Evolutionary conservation across 306 rosid genomes (phyloP).

Genomic region (Cucurbita maxima): DNA sequence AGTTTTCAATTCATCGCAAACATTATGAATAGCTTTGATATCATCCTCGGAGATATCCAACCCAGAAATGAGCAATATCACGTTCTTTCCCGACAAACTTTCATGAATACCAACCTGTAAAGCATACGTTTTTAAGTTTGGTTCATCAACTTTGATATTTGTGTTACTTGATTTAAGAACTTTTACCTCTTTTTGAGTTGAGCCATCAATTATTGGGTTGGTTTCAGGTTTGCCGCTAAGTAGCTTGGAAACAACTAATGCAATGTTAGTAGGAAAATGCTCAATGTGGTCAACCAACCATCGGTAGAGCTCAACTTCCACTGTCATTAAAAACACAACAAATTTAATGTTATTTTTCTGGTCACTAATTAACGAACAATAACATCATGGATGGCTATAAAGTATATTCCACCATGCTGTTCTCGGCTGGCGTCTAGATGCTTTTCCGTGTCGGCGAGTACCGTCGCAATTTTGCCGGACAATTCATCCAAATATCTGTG

Average conservation of each 20-base stretch:
- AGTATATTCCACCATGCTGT: no score
- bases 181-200: slow-evolving; percentile 19
- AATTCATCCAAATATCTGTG: not conserved
- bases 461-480: not conserved
- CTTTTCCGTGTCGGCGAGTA: not conserved
- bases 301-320: not conserved
- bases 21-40: slow-evolving; percentile 1
- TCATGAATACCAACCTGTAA: slow-evolving; percentile 5
- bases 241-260: not conserved
- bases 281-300: not conserved
- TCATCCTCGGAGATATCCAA: slow-evolving; percentile 23
- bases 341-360: not conserved
- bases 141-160: no score
- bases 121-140: not conserved
- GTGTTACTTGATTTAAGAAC: no score
- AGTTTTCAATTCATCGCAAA: slow-evolving; percentile 19
- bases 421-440: not conserved
- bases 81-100: slow-evolving; percentile 12
- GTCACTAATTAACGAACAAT: not conserved
- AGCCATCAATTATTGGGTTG: slow-evolving; percentile 30
- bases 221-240: slow-evolving; percentile 1
- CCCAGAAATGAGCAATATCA: slow-evolving; percentile 9
- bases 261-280: not conserved
- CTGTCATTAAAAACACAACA: not conserved
- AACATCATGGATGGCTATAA: no score